Evolutionary conservation across 768 basidiomycete species (phyloP).

Genomic region (Kwoniella europaea): DNA sequence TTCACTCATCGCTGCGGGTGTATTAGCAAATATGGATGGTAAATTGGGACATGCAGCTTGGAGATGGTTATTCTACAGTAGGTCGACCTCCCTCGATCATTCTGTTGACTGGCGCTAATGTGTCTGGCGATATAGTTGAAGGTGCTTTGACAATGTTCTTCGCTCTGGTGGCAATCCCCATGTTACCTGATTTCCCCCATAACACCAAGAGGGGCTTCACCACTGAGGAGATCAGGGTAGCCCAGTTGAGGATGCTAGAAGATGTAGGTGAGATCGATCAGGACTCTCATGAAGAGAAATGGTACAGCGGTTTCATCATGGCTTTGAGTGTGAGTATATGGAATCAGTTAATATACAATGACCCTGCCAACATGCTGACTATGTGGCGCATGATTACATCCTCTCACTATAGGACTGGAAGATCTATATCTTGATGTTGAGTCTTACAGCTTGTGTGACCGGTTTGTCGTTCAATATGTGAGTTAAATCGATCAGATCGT

Average conservation of each 20-base stretch:
- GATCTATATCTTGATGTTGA: constrained; percentile 43
- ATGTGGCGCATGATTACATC: too few species aligned
- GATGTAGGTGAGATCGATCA: constrained; percentile 24
- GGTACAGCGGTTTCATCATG: constrained; percentile 33
- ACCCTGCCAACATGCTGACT: not conserved
- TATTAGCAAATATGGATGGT: constrained; percentile 25
- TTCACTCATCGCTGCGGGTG: constrained; percentile 25
- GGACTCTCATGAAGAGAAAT: constrained; percentile 32
- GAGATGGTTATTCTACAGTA: constrained; percentile 30
- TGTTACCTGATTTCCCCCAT: constrained; percentile 29
- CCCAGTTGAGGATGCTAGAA: constrained; percentile 21
- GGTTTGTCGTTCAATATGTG: constrained; percentile 43
- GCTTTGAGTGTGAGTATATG: constrained; percentile 32
- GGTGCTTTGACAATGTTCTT: constrained; percentile 26
- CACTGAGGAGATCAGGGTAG: constrained; percentile 15
- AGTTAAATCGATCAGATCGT: not conserved
- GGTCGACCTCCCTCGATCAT: not conserved
- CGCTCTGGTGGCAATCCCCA: constrained; percentile 22
- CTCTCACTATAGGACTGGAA: constrained; percentile 30
- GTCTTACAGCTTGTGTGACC: constrained; percentile 38
- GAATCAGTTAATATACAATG: too few species aligned
- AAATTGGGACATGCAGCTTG: constrained; percentile 28
- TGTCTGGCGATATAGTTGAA: constrained; percentile 9
- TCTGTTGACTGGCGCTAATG: not conserved
- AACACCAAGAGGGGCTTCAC: constrained; percentile 22